Percentiles rank a stretch among this genome's conserved stretches.
Conservation (phyloP, 495 filamentous ascomycete genomes). For the Cercophora samala region DNA sequence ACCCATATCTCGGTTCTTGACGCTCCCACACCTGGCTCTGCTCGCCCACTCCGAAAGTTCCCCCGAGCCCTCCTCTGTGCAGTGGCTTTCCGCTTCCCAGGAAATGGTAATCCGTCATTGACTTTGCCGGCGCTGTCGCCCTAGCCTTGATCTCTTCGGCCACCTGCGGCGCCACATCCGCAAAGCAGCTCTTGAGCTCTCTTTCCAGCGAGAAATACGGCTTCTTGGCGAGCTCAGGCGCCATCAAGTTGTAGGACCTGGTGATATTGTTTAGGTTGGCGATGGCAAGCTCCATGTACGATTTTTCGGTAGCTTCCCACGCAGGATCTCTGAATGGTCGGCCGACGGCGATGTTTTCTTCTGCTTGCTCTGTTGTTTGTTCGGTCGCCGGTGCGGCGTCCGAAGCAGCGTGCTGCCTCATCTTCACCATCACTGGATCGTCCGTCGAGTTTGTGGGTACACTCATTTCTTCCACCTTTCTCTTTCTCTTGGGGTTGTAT, state of each 20-base stretch:
- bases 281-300: constrained; percentile 78
- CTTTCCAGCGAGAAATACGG: constrained; percentile 84
- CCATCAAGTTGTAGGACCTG: constrained; percentile 91
- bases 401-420: constrained; percentile 34
- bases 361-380: not conserved
- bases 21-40: constrained; percentile 66
- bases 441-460: constrained; percentile 47
- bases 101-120: constrained; percentile 28
- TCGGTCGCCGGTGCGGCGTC: not conserved
- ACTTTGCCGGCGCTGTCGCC: constrained; percentile 52
- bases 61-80: constrained; percentile 40
- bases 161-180: constrained; percentile 76
- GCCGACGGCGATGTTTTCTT: constrained; percentile 24
- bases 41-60: constrained; percentile 43
- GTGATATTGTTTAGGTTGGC: constrained; percentile 74
- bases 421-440: constrained; percentile 47
- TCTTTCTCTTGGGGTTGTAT: constrained; percentile 46
- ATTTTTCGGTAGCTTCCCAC: constrained; percentile 66
- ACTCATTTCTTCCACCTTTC: constrained; percentile 46
- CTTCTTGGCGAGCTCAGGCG: constrained; percentile 87
- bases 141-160: constrained; percentile 67
- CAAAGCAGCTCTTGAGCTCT: constrained; percentile 76
- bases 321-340: constrained; percentile 61
- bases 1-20: constrained; percentile 70
- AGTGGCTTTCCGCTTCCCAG: constrained; percentile 59